These are phyloP conservation scores for Dalechampia spathulata DNA, from an alignment of 441 rosid species.

Conservation along the genomic window DNA sequence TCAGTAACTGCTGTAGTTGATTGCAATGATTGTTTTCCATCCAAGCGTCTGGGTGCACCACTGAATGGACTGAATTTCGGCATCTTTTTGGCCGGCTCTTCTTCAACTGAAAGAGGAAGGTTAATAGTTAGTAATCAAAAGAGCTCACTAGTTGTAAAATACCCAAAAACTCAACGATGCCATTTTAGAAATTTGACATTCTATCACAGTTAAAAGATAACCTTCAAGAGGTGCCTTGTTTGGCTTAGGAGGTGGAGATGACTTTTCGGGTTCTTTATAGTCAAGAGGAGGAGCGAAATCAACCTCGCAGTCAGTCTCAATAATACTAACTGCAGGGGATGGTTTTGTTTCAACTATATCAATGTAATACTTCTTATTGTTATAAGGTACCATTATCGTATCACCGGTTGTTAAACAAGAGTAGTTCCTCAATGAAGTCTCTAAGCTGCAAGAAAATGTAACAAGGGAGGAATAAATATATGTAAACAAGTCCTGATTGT, in stretches of 20 bases:
- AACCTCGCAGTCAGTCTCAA: slow-evolving; percentile 99
- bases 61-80: slow-evolving; percentile 83
- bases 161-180: slow-evolving; percentile 50
- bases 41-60: slow-evolving; percentile 74
- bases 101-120: slow-evolving; percentile 39
- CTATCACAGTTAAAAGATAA: too few relatives aligned
- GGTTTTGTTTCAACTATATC: slow-evolving; percentile 91
- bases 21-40: slow-evolving; percentile 57
- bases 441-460: slow-evolving; percentile 48
- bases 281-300: slow-evolving; percentile 97
- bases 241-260: slow-evolving; percentile 30
- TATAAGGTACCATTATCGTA: slow-evolving; percentile 93
- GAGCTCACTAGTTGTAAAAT: slow-evolving; percentile 29
- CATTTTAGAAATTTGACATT: too few relatives aligned
- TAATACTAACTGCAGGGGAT: slow-evolving; percentile 79
- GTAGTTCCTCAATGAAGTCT: slow-evolving; percentile 87
- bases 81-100: slow-evolving; percentile 39
- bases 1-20: slow-evolving; percentile 38
- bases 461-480: too few relatives aligned
- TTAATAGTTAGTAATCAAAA: neutral
- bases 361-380: slow-evolving; percentile 87
- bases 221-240: slow-evolving; percentile 56
- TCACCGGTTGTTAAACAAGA: slow-evolving; percentile 97
- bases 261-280: slow-evolving; percentile 87
- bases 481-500: too few relatives aligned